Evolutionary conservation across 2,329 filamentous ascomycete genomes (phyloP).

Genomic region (Trichocomaceae sp.): DNA sequence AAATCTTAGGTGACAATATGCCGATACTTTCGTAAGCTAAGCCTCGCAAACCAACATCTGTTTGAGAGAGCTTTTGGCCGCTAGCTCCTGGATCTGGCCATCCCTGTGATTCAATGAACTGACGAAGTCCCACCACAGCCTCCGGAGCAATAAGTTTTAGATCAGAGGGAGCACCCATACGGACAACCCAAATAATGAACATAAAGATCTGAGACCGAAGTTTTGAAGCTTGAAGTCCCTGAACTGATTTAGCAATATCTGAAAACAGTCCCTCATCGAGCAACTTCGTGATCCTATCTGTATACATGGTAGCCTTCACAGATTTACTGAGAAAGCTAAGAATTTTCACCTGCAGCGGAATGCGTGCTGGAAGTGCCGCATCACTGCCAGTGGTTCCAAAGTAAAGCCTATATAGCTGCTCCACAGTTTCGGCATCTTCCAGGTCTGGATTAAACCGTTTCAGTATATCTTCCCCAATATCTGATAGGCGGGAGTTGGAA

Average conservation of each 20-base stretch:
- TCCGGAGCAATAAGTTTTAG: constrained; percentile 60
- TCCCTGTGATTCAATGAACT: constrained; percentile 71
- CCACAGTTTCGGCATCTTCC: constrained; percentile 60
- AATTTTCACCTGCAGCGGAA: constrained; percentile 69
- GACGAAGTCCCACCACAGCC: constrained; percentile 61
- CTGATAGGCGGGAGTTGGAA: constrained; percentile 69
- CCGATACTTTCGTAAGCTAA: constrained; percentile 90
- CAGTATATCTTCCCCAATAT: constrained; percentile 81
- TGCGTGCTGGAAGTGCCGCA: constrained; percentile 47
- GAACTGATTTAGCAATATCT: constrained; percentile 37
- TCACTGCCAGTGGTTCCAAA: constrained; percentile 49
- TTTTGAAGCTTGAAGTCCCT: constrained; percentile 68
- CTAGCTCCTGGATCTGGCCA: constrained; percentile 61
- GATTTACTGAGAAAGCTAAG: constrained; percentile 72
- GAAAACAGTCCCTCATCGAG: constrained; percentile 60
- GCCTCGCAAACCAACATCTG: constrained; percentile 62
- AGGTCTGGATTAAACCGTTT: constrained; percentile 67
- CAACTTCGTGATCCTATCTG: constrained; percentile 59
- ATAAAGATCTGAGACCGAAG: constrained; percentile 76
- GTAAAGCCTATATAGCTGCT: constrained; percentile 66
- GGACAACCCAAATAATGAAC: constrained; percentile 80
- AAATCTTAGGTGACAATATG: constrained; percentile 55
- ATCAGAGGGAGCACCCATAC: constrained; percentile 57
- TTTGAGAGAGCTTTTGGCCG: constrained; percentile 50
- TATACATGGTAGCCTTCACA: constrained; percentile 62